Conservation (phyloP, 2,329 filamentous ascomycete genomes). For the Elsinoe arachidis region DNA sequence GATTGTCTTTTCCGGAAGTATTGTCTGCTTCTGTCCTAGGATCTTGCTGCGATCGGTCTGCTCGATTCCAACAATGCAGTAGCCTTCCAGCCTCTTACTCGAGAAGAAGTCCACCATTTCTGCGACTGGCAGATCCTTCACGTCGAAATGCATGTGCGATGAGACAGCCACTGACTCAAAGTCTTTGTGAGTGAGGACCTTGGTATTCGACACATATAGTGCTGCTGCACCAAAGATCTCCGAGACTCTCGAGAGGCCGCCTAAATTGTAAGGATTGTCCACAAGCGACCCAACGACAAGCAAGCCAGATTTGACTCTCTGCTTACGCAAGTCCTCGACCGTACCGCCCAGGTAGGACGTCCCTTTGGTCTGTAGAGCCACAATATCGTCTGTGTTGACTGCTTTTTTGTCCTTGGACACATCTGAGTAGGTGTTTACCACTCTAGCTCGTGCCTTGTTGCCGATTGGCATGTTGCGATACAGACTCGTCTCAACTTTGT, state of each 20-base stretch:
- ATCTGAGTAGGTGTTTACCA: background rate
- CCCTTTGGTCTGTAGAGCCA: conserved; percentile 44
- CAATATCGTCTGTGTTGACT: conserved; percentile 16
- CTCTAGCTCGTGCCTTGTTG: background rate
- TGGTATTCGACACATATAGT: conserved; percentile 36
- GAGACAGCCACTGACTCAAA: conserved; percentile 44
- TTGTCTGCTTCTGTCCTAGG: conserved; percentile 29
- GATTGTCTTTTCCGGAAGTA: conserved; percentile 26
- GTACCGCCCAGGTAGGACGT: conserved; percentile 34
- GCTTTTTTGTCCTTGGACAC: background rate
- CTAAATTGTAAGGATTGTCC: conserved; percentile 43
- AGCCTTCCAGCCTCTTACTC: conserved; percentile 38
- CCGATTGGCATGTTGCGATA: background rate
- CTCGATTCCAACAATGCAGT: conserved; percentile 45
- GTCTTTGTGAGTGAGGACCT: conserved; percentile 37
- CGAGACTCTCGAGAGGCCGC: conserved; percentile 41
- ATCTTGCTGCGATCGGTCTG: conserved; percentile 44
- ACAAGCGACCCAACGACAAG: conserved; percentile 44
- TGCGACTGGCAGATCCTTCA: conserved; percentile 27
- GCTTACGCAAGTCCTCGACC: conserved; percentile 19
- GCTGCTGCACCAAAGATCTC: conserved; percentile 44
- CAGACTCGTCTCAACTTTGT: conserved; percentile 2
- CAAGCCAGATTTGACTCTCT: conserved; percentile 27
- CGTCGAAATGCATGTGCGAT: conserved; percentile 41
- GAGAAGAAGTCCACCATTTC: conserved; percentile 30